A percentile compares a stretch with the other conserved stretches of the same genome.
Conservation (phyloP, 1,284 basidiomycete species). For the Apiotrichum siamense region DNA sequence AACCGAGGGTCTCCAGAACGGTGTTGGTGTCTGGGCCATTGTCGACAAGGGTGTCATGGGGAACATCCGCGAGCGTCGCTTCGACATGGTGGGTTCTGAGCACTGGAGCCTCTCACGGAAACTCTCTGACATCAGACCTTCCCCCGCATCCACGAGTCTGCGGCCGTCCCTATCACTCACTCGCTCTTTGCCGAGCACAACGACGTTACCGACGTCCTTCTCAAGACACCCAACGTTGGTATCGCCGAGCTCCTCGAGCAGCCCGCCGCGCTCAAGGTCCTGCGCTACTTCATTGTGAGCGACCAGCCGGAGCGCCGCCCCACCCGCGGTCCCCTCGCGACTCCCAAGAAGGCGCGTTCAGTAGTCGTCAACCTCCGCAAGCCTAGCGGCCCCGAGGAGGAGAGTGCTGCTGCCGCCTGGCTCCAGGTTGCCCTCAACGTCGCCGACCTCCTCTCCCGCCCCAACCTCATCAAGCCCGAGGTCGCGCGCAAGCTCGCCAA, state of each 20-base stretch:
- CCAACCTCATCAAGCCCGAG: slow-evolving; percentile 58
- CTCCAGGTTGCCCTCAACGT: slow-evolving; percentile 65
- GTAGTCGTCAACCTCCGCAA: slow-evolving; percentile 61
- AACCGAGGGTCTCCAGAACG: slow-evolving; percentile 46
- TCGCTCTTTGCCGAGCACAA: slow-evolving; percentile 68
- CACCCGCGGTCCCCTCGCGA: slow-evolving; percentile 47
- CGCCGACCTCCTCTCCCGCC: slow-evolving; percentile 59
- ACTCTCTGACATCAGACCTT: slow-evolving; percentile 30
- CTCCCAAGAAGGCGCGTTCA: slow-evolving; percentile 59
- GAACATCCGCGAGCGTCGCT: slow-evolving; percentile 62
- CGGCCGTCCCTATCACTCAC: slow-evolving; percentile 48
- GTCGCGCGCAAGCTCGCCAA: slow-evolving; percentile 68
- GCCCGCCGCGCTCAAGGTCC: slow-evolving; percentile 51
- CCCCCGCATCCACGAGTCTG: slow-evolving; percentile 36
- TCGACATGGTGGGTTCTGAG: slow-evolving; percentile 68
- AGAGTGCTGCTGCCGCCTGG: slow-evolving; percentile 56
- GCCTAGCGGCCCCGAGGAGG: slow-evolving; percentile 52
- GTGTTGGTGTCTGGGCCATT: slow-evolving; percentile 72
- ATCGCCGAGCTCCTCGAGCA: slow-evolving; percentile 59
- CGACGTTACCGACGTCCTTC: slow-evolving; percentile 69
- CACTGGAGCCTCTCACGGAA: not conserved
- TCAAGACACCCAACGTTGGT: slow-evolving; percentile 60
- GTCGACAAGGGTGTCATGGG: slow-evolving; percentile 71
- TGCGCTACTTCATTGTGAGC: slow-evolving; percentile 70
- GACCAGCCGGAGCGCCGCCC: slow-evolving; percentile 75